Conservation (phyloP, 306 rosid genomes). For the Lathyrus sativus region DNA sequence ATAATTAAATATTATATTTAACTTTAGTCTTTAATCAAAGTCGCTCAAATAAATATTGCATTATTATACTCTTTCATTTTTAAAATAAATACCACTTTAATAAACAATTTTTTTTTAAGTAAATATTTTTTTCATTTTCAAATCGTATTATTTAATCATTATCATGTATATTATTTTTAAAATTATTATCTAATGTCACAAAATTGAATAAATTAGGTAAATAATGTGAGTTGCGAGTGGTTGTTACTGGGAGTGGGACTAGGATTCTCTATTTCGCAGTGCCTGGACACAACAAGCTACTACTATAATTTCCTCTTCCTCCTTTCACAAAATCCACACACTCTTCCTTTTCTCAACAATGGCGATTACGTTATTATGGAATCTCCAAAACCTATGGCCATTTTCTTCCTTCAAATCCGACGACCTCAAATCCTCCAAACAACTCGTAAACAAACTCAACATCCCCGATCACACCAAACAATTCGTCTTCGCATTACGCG, state of each 20-base stretch:
- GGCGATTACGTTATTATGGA: slow-evolving; percentile 57
- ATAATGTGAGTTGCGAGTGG: background rate
- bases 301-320: background rate
- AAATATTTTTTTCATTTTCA: too few relatives aligned
- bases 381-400: slow-evolving; percentile 69
- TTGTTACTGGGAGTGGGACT: background rate
- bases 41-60: too few relatives aligned
- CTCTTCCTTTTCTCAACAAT: slow-evolving; percentile 19
- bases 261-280: background rate
- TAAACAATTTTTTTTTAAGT: too few relatives aligned
- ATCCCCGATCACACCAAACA: slow-evolving; percentile 66
- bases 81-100: too few relatives aligned
- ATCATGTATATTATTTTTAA: too few relatives aligned
- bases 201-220: too few relatives aligned
- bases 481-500: slow-evolving; percentile 64
- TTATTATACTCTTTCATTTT: too few relatives aligned
- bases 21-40: too few relatives aligned
- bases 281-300: background rate
- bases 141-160: too few relatives aligned
- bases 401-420: slow-evolving; percentile 52
- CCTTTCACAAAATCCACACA: background rate
- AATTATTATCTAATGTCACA: too few relatives aligned
- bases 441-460: slow-evolving; percentile 54
- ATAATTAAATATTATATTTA: too few relatives aligned
- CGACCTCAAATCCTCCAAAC: slow-evolving; percentile 54